A percentile compares a stretch with the other conserved stretches of the same genome.
phyloP scores from a whole-genome alignment of 306 rosid genomes.

The Begonia loranthoides region DNA sequence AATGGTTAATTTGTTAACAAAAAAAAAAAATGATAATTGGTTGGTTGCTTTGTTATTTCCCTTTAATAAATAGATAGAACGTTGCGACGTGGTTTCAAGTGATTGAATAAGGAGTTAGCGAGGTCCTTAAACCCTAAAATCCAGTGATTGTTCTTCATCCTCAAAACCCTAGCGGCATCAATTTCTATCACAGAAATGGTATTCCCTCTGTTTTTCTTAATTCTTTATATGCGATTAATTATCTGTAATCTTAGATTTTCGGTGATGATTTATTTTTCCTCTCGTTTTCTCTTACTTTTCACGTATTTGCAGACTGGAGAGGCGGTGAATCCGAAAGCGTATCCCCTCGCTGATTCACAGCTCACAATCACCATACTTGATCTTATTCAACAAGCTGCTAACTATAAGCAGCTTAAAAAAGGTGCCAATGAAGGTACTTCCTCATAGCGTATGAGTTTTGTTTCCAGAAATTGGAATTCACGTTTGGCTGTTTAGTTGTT shows the following conservation, averaged over 20 bases:
- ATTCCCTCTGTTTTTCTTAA: neutral
- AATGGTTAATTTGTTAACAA: too few relatives aligned
- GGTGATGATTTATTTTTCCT: neutral
- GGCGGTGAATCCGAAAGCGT: conserved; percentile 77
- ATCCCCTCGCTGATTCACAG: conserved; percentile 80
- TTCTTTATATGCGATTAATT: neutral
- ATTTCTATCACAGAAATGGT: neutral
- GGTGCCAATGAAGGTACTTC: conserved; percentile 83
- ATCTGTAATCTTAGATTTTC: neutral
- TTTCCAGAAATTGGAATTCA: neutral
- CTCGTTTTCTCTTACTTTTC: neutral
- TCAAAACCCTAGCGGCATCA: too few relatives aligned
- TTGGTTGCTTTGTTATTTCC: too few relatives aligned
- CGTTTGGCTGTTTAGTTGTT: neutral
- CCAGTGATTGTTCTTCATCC: too few relatives aligned
- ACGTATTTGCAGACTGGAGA: conserved; percentile 56
- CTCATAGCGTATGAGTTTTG: neutral
- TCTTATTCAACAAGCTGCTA: conserved; percentile 84
- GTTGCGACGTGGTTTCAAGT: too few relatives aligned
- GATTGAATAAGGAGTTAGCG: too few relatives aligned
- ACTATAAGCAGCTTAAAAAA: conserved; percentile 90
- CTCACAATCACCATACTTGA: conserved; percentile 72
- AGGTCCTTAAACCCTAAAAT: too few relatives aligned
- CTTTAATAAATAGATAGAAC: too few relatives aligned
- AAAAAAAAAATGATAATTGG: too few relatives aligned